A percentile compares a stretch with the other conserved stretches of the same genome.
Evolutionary conservation across 75 land plant genomes (phyloP).

Genomic region (Ceratopteris richardii): DNA sequence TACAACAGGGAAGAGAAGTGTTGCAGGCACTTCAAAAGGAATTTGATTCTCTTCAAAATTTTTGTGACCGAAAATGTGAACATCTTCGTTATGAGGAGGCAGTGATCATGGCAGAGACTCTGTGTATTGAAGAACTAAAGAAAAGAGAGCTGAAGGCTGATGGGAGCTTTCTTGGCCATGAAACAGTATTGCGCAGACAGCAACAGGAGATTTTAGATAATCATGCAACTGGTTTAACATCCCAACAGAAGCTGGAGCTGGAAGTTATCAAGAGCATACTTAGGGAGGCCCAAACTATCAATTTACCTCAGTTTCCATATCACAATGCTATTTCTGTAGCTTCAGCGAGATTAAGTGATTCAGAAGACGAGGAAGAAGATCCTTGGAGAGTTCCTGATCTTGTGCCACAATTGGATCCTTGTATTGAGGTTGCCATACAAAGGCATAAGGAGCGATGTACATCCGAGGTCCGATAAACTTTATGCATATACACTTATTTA

Average conservation of each 20-base stretch:
- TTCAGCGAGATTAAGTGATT: constrained; percentile 42
- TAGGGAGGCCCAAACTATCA: constrained; percentile 56
- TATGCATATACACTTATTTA: too few species aligned
- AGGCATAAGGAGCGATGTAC: constrained; percentile 69
- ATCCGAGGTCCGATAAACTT: constrained; percentile 45
- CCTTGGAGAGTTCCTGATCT: constrained; percentile 59
- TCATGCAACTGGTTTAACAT: constrained; percentile 23
- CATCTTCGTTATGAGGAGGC: constrained; percentile 62
- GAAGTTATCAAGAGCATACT: constrained; percentile 57
- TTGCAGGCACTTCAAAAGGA: constrained; percentile 64
- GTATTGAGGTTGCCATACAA: constrained; percentile 57
- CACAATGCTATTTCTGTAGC: constrained; percentile 37
- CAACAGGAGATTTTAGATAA: constrained; percentile 49
- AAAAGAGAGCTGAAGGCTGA: constrained; percentile 39
- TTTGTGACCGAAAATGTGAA: constrained; percentile 62
- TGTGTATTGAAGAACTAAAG: constrained; percentile 60
- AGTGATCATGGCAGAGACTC: constrained; percentile 44
- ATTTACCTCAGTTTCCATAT: constrained; percentile 44
- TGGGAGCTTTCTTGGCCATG: constrained; percentile 31
- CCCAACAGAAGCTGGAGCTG: constrained; percentile 44
- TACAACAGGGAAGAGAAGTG: constrained; percentile 40
- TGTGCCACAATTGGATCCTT: constrained; percentile 45
- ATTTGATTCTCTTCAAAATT: constrained; percentile 38
- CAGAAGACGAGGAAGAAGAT: constrained; percentile 55
- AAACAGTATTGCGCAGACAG: constrained; percentile 42